These are phyloP conservation scores for Vachellia collinsii DNA, from an alignment of 306 rosid species.

Conservation along the genomic window DNA sequence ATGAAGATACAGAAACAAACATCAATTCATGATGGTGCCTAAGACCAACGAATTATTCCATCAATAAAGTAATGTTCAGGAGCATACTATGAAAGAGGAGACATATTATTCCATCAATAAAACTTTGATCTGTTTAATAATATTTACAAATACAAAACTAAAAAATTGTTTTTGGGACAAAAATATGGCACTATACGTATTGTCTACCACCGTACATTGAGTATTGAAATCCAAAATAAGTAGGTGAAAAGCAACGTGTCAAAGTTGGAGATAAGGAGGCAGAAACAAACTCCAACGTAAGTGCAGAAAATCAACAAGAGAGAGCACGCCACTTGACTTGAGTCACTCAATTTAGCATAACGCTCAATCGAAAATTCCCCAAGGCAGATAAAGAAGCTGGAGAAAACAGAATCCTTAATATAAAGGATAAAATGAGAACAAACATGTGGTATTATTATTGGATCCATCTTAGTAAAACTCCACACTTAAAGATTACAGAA, in stretches of 20 bases:
- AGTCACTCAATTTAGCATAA: no score
- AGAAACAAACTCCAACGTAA: not conserved
- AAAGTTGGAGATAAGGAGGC: not conserved
- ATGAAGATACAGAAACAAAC: constrained; percentile 32
- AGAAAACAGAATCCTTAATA: constrained; percentile 2
- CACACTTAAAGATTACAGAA: not conserved
- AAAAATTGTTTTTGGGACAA: not conserved
- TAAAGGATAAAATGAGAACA: constrained; percentile 24
- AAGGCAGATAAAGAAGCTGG: not conserved
- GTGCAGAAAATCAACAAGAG: not conserved
- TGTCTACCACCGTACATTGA: not conserved
- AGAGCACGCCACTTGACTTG: not conserved
- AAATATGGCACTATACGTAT: not conserved
- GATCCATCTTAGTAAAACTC: not conserved
- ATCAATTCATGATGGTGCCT: constrained; percentile 25
- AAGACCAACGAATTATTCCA: not conserved
- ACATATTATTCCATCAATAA: not conserved
- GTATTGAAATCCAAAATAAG: not conserved
- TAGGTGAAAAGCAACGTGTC: not conserved
- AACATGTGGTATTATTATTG: not conserved
- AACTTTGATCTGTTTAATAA: not conserved
- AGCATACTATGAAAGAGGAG: constrained; percentile 1
- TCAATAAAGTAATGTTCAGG: constrained; percentile 19
- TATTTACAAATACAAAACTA: not conserved
- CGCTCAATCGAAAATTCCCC: no score